phyloP scores from a whole-genome alignment of 371 early-diverging fungal genomes.

The Chytridium lagenaria region DNA sequence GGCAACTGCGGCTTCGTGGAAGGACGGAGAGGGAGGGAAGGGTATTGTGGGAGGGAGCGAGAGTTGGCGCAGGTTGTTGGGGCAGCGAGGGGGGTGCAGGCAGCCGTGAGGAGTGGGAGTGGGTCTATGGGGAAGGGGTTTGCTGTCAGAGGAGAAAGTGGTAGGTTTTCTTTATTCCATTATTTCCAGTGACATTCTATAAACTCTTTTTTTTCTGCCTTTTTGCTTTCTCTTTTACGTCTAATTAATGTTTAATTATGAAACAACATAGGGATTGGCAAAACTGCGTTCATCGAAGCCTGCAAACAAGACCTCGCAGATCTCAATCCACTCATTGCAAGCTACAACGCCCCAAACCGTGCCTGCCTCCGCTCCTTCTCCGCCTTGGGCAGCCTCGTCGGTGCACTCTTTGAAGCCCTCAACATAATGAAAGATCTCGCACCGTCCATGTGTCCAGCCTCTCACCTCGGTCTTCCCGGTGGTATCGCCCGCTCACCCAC shows the following conservation, averaged over 20 bases:
- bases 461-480: background rate
- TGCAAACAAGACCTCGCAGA: background rate
- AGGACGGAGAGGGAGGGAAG: background rate
- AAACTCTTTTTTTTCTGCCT: background rate
- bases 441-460: background rate
- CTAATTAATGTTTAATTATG: too few relatives aligned
- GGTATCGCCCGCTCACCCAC: background rate
- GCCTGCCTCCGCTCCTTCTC: conserved; percentile 16
- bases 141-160: conserved; percentile 4
- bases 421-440: background rate
- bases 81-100: background rate
- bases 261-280: conserved; percentile 4
- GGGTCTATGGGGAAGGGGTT: background rate
- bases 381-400: background rate
- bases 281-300: conserved; percentile 9
- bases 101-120: background rate
- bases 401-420: conserved; percentile 2
- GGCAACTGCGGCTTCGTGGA: background rate
- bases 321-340: background rate
- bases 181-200: background rate
- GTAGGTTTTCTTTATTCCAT: background rate
- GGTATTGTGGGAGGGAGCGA: background rate
- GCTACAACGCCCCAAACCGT: background rate
- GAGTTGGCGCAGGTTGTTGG: conserved; percentile 6
- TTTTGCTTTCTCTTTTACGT: too few relatives aligned